Conservation (phyloP, 2,329 filamentous ascomycete species). For the Venturia oleaginea region DNA sequence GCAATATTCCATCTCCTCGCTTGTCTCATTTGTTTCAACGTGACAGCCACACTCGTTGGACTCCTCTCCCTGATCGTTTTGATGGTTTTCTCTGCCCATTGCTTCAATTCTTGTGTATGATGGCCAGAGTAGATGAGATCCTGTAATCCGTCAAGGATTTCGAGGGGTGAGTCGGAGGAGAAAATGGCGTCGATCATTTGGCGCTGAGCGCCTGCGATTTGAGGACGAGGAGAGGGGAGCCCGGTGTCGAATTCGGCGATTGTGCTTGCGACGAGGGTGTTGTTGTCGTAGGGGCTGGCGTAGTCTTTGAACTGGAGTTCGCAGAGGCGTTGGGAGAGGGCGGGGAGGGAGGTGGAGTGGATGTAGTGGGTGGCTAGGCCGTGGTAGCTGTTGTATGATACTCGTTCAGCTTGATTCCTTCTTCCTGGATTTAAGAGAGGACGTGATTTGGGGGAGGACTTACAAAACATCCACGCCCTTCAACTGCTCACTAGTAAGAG, state of each 20-base stretch:
- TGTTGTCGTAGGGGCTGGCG: constrained; percentile 51
- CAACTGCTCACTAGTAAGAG: constrained; percentile 77
- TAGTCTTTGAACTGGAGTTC: constrained; percentile 85
- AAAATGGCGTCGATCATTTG: constrained; percentile 67
- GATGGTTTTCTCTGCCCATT: constrained; percentile 74
- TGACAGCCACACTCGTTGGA: constrained; percentile 77
- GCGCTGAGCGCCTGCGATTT: constrained; percentile 60
- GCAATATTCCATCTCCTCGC: constrained; percentile 70
- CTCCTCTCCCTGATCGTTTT: constrained; percentile 68
- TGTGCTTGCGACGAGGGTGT: constrained; percentile 69
- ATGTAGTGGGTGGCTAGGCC: constrained; percentile 95
- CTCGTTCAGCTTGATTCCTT: neutral
- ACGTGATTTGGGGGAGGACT: neutral
- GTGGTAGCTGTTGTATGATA: constrained; percentile 46
- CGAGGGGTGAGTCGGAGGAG: constrained; percentile 41
- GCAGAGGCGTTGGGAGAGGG: constrained; percentile 73
- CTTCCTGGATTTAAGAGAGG: neutral
- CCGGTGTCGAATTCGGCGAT: constrained; percentile 88
- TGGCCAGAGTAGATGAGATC: constrained; percentile 19
- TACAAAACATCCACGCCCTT: constrained; percentile 71
- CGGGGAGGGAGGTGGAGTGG: constrained; percentile 76
- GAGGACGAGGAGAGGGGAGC: constrained; percentile 51
- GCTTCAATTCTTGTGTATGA: constrained; percentile 39
- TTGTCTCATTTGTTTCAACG: constrained; percentile 71
- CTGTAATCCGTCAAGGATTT: constrained; percentile 61